Conservation (phyloP, 768 basidiomycete genomes). For the Chalciporus sphaerocephalus region DNA sequence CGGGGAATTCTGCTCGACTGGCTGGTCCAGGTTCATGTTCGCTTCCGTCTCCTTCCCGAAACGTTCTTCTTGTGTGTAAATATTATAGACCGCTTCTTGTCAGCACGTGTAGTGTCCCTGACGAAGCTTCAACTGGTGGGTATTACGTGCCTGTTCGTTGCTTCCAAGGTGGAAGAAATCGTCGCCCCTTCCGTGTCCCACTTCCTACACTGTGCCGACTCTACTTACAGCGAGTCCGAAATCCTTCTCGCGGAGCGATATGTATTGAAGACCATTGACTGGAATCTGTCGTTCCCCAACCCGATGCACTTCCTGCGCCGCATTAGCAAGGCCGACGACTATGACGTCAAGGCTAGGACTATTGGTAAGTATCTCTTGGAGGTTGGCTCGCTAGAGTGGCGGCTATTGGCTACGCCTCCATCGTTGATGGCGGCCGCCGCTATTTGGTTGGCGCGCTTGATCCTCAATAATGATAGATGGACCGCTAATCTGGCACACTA, state of each 20-base stretch:
- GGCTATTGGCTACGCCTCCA: conserved; percentile 69
- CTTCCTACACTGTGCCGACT: conserved; percentile 76
- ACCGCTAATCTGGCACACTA: conserved; percentile 84
- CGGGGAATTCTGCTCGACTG: conserved; percentile 88
- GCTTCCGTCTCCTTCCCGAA: conserved; percentile 83
- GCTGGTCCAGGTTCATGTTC: conserved; percentile 87
- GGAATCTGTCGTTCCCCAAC: conserved; percentile 82
- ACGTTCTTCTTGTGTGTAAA: conserved; percentile 88
- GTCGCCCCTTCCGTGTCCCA: conserved; percentile 80
- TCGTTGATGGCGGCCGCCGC: conserved; percentile 79
- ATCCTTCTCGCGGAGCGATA: conserved; percentile 88
- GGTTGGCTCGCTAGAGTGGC: conserved; percentile 76
- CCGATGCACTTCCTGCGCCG: conserved; percentile 86
- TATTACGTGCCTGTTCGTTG: conserved; percentile 79
- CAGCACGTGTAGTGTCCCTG: conserved; percentile 67
- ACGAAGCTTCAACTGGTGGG: conserved; percentile 90
- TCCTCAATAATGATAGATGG: conserved; percentile 82
- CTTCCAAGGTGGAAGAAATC: conserved; percentile 92
- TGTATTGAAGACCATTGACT: conserved; percentile 79
- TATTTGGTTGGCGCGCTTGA: conserved; percentile 79
- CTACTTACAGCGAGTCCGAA: conserved; percentile 70
- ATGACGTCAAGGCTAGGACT: conserved; percentile 80
- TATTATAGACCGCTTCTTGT: conserved; percentile 76
- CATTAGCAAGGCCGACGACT: conserved; percentile 90
- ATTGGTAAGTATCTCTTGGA: conserved; percentile 90